Conservation (phyloP, 306 rosid species). For the Cucurbita moschata region DNA sequence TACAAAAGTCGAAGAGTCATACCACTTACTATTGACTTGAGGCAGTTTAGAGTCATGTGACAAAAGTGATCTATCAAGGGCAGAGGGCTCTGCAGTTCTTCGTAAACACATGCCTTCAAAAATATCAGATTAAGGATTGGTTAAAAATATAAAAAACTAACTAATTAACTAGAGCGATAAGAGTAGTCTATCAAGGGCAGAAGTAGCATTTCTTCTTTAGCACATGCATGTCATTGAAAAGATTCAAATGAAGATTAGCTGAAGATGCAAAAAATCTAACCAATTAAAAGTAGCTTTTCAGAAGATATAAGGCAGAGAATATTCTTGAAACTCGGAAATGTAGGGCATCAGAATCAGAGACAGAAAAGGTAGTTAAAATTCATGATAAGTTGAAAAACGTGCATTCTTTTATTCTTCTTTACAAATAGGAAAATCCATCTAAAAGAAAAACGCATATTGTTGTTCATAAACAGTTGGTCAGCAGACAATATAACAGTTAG, state of each 20-base stretch:
- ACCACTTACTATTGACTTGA: conserved; percentile 63
- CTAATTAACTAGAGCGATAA: conserved; percentile 17
- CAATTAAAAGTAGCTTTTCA: conserved; percentile 14
- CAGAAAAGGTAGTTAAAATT: not conserved
- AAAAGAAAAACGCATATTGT: not conserved
- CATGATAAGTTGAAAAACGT: not conserved
- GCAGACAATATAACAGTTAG: not conserved
- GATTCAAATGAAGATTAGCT: conserved; percentile 15
- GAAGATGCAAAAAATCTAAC: conserved; percentile 22
- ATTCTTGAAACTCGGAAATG: not conserved
- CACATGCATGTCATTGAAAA: conserved; percentile 55
- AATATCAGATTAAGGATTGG: conserved; percentile 18
- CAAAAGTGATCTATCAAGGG: conserved; percentile 51
- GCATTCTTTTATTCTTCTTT: not conserved
- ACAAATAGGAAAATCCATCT: not conserved
- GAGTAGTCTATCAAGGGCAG: conserved; percentile 51
- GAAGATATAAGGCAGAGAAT: not conserved
- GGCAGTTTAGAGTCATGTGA: conserved; percentile 39
- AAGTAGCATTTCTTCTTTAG: conserved; percentile 53
- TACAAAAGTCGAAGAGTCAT: conserved; percentile 18
- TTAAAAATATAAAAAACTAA: conserved; percentile 13
- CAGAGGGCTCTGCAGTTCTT: conserved; percentile 55
- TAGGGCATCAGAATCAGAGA: not conserved
- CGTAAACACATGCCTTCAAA: conserved; percentile 79
- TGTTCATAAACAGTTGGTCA: not conserved